Percentiles rank a stretch among this genome's conserved stretches.
Evolutionary conservation across 1,284 basidiomycete species (phyloP).

Genomic region (Tetrapyrgos nigripes): DNA sequence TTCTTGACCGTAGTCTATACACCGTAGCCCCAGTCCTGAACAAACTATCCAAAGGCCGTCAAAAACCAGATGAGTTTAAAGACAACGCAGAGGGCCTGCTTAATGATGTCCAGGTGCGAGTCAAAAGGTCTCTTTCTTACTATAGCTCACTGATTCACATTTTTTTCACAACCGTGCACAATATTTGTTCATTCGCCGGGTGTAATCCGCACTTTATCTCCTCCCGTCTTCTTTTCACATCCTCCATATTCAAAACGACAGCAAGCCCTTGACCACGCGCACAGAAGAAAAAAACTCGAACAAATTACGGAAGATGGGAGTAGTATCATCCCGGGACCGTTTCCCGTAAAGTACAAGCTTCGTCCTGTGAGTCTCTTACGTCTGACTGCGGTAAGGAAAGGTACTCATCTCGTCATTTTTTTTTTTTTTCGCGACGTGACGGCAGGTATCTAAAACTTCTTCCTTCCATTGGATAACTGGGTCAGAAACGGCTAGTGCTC

Average conservation of each 20-base stretch:
- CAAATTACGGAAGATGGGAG: constrained; percentile 5
- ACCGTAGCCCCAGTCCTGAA: constrained; percentile 21
- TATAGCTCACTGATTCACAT: no score
- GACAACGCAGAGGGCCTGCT: constrained; percentile 18
- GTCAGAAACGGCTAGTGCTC: background rate
- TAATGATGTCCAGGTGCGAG: constrained; percentile 21
- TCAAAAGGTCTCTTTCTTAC: no score
- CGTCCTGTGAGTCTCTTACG: background rate
- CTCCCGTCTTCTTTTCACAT: background rate
- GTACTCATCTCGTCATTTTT: no score
- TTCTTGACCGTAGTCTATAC: constrained; percentile 13
- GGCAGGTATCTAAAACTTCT: background rate
- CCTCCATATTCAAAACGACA: background rate
- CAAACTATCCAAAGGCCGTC: constrained; percentile 24
- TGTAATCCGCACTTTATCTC: background rate
- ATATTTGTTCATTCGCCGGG: background rate
- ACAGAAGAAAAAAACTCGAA: background rate
- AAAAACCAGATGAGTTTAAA: constrained; percentile 20
- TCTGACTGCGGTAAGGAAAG: no score
- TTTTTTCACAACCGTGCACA: no score
- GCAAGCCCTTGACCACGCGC: constrained; percentile 14
- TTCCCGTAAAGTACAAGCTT: background rate
- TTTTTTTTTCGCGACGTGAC: background rate
- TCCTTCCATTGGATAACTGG: background rate
- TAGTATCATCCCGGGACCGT: constrained; percentile 16